Evolutionary conservation across 192 early-diverging fungal genomes (phyloP).

Genomic region (Polychytrium aggregatum): DNA sequence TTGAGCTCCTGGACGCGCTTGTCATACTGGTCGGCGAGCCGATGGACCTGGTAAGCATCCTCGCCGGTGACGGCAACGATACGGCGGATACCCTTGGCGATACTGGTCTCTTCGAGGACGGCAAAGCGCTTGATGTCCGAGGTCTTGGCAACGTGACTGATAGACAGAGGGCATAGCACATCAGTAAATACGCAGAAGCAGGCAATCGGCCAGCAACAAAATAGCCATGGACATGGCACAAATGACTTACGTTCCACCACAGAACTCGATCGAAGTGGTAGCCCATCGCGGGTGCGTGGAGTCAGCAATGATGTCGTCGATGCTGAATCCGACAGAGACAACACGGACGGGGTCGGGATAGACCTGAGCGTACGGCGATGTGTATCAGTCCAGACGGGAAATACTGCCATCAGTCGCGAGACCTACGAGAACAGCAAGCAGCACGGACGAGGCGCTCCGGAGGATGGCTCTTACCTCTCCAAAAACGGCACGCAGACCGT

Average conservation of each 20-base stretch:
- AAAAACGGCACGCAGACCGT: conserved; percentile 92
- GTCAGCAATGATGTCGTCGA: conserved; percentile 75
- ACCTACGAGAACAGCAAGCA: neutral
- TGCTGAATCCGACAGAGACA: conserved; percentile 79
- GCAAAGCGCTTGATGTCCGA: conserved; percentile 78
- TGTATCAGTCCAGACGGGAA: conserved; percentile 1
- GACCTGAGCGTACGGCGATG: conserved; percentile 14
- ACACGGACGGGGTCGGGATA: conserved; percentile 98
- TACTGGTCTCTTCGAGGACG: conserved; percentile 80
- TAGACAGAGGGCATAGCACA: neutral
- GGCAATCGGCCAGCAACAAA: neutral
- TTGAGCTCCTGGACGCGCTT: conserved; percentile 49
- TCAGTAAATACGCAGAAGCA: too few species aligned
- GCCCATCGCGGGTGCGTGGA: conserved; percentile 72
- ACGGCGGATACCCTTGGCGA: conserved; percentile 94
- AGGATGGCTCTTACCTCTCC: conserved; percentile 49
- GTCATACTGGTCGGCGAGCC: conserved; percentile 57
- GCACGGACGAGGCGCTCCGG: neutral
- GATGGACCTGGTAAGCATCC: conserved; percentile 64
- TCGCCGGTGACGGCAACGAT: conserved; percentile 90
- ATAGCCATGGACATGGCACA: conserved; percentile 13
- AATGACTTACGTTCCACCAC: conserved; percentile 93
- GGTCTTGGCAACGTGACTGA: conserved; percentile 74
- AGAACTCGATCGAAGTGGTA: conserved; percentile 85
- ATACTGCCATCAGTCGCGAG: neutral